Percentiles rank a stretch among this genome's conserved stretches.
These are phyloP conservation scores for Spizellomyces sp. DNA, from an alignment of 192 early-diverging fungal genomes.

Conservation along the genomic window DNA sequence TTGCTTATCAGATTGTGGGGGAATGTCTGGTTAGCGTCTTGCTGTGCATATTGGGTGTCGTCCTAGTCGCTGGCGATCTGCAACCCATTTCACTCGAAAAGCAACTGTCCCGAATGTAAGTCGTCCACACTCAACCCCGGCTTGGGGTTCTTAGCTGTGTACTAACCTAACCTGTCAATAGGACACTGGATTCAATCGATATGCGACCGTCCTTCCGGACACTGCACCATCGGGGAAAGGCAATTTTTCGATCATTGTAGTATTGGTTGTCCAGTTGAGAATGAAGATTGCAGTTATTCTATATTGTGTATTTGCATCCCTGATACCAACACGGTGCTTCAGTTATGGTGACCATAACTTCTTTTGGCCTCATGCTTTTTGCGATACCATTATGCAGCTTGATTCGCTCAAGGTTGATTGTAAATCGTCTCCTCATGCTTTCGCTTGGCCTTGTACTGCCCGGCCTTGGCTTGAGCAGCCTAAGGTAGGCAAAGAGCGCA, in stretches of 20 bases:
- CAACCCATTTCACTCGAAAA: slow-evolving; percentile 21
- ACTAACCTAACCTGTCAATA: background rate
- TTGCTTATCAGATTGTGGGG: slow-evolving; percentile 14
- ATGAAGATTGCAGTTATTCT: no score
- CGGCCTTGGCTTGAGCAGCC: slow-evolving; percentile 79
- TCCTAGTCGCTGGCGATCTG: slow-evolving; percentile 22
- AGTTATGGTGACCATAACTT: no score
- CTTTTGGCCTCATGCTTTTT: no score
- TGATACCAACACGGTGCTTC: no score
- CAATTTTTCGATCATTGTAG: slow-evolving; percentile 10
- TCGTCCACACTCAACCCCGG: background rate
- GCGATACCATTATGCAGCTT: no score
- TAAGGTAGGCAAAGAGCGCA: slow-evolving; percentile 24
- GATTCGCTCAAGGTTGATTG: slow-evolving; percentile 15
- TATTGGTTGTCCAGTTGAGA: no score
- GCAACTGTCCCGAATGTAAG: slow-evolving; percentile 13
- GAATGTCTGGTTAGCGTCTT: slow-evolving; percentile 22
- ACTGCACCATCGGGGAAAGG: slow-evolving; percentile 21
- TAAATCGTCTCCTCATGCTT: slow-evolving; percentile 48
- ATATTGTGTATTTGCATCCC: no score
- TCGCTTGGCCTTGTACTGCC: slow-evolving; percentile 58
- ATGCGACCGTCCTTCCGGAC: slow-evolving; percentile 10
- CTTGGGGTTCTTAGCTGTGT: background rate
- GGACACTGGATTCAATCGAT: slow-evolving; percentile 25
- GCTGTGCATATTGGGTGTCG: slow-evolving; percentile 19